phyloP scores from a whole-genome alignment of 805 yeast genomes.

The Naumovozyma dairenensis region DNA sequence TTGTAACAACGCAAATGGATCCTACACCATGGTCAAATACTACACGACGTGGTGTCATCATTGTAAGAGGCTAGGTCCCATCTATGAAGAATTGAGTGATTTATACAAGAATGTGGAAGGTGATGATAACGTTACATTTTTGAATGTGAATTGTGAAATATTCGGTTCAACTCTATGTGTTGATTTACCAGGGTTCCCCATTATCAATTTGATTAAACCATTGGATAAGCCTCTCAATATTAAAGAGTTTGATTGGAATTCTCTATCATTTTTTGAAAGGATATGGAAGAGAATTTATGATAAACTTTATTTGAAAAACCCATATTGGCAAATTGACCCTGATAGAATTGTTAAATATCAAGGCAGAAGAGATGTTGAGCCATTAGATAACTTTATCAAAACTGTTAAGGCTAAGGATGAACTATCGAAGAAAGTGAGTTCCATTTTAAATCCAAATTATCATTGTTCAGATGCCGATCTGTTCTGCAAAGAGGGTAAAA shows the following conservation, averaged over 20 bases:
- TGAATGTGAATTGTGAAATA: slow-evolving; percentile 28
- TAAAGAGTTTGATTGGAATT: neutral
- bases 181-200: slow-evolving; percentile 49
- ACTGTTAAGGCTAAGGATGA: slow-evolving; percentile 15
- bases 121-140: slow-evolving; percentile 14
- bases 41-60: slow-evolving; percentile 70
- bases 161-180: slow-evolving; percentile 26
- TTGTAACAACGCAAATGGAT: slow-evolving; percentile 14
- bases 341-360: slow-evolving; percentile 44
- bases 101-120: slow-evolving; percentile 20
- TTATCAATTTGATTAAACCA: slow-evolving; percentile 46
- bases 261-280: slow-evolving; percentile 1
- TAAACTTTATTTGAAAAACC: slow-evolving; percentile 6
- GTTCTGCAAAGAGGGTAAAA: slow-evolving; percentile 13
- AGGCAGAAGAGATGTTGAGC: slow-evolving; percentile 41
- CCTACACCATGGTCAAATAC: slow-evolving; percentile 28
- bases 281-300: slow-evolving; percentile 8
- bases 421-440: slow-evolving; percentile 5
- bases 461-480: slow-evolving; percentile 6
- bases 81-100: slow-evolving; percentile 40
- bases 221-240: slow-evolving; percentile 7
- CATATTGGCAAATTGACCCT: slow-evolving; percentile 17
- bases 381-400: slow-evolving; percentile 43
- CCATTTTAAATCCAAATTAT: slow-evolving; percentile 30
- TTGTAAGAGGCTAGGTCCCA: slow-evolving; percentile 50